phyloP scores from a whole-genome alignment of 495 filamentous ascomycete species.

The Neurospora sp. region DNA sequence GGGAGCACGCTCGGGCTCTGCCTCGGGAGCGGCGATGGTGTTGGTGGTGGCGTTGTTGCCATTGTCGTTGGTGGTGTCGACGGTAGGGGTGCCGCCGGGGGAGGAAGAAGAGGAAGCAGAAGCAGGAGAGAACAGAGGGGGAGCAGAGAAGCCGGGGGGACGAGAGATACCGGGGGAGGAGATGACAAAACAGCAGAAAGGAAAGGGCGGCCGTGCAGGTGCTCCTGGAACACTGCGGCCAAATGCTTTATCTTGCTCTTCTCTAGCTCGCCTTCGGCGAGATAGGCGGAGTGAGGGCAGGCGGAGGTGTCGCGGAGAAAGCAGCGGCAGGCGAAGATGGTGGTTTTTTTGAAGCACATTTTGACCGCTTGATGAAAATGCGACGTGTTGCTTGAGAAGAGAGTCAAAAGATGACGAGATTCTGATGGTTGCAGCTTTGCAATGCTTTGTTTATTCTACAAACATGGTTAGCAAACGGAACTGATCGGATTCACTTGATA shows the following conservation, averaged over 20 bases:
- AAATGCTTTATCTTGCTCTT: not conserved
- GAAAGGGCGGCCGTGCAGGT: not conserved
- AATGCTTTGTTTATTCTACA: not conserved
- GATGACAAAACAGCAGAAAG: not conserved
- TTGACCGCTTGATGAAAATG: not conserved
- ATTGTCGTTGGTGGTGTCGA: not conserved
- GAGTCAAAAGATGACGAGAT: not conserved
- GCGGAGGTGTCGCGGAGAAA: not conserved
- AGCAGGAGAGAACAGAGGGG: not conserved
- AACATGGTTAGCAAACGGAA: not conserved
- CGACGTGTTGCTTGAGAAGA: too few species aligned
- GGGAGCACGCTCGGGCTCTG: not conserved
- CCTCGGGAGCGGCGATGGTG: not conserved
- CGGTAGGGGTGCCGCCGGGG: fast-evolving
- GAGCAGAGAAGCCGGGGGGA: not conserved
- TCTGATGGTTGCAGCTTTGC: not conserved
- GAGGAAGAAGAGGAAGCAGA: not conserved
- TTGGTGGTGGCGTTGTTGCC: not conserved
- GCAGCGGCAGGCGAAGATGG: not conserved
- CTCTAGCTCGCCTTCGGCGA: not conserved
- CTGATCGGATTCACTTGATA: not conserved
- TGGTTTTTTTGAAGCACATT: not conserved
- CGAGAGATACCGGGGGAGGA: not conserved
- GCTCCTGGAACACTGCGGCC: not conserved
- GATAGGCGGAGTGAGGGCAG: not conserved